Conservation (phyloP, 345 rosid species). For the Raphanus sativus region DNA sequence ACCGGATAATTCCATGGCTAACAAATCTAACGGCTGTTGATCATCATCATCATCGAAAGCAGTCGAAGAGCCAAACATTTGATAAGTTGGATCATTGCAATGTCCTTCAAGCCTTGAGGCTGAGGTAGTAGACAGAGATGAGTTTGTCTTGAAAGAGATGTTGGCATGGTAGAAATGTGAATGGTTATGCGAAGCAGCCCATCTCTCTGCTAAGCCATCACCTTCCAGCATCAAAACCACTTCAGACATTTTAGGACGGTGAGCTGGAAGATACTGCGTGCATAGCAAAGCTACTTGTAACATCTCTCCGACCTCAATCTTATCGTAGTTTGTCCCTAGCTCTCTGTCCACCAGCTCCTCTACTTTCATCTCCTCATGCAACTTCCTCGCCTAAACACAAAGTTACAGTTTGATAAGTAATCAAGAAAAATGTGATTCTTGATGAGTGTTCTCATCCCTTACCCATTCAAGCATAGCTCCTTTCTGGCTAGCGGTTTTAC, state of each 20-base stretch:
- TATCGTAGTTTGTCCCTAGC: conserved; percentile 65
- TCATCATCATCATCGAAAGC: conserved; percentile 77
- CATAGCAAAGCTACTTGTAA: conserved; percentile 86
- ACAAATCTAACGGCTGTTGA: conserved; percentile 69
- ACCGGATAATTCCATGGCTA: conserved; percentile 92
- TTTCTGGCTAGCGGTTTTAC: too few relatives aligned
- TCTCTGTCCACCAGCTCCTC: conserved; percentile 77
- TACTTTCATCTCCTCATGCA: conserved; percentile 77
- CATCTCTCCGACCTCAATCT: conserved; percentile 82
- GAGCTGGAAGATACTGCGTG: conserved; percentile 82
- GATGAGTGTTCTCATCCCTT: conserved; percentile 29
- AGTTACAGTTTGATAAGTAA: neutral
- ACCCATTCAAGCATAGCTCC: conserved; percentile 48
- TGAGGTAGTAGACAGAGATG: conserved; percentile 22
- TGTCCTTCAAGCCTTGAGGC: conserved; percentile 37
- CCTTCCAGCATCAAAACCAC: conserved; percentile 94
- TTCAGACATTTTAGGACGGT: conserved; percentile 90
- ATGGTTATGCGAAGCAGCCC: conserved; percentile 83
- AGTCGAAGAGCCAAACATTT: conserved; percentile 65
- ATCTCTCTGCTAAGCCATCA: conserved; percentile 88
- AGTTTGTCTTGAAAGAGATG: conserved; percentile 39
- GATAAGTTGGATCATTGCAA: conserved; percentile 54
- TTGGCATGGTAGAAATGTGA: conserved; percentile 41
- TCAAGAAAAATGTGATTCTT: conserved; percentile 18
- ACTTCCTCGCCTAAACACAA: conserved; percentile 56